These are phyloP conservation scores for Tuber indicum DNA, from an alignment of 495 filamentous ascomycete species.

Conservation along the genomic window DNA sequence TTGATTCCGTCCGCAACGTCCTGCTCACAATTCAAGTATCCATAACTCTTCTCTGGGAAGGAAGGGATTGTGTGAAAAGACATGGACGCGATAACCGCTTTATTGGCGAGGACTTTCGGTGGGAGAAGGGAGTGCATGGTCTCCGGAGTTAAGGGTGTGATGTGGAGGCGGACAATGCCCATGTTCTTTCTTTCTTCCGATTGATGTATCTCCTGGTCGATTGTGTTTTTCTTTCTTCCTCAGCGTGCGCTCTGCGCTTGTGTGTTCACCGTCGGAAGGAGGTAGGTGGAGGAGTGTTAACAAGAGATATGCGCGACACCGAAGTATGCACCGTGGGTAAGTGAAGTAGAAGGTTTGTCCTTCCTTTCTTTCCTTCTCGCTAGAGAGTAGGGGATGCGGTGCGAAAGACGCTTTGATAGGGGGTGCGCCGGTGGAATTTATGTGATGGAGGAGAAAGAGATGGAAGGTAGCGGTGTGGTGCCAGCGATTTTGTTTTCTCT, in stretches of 20 bases:
- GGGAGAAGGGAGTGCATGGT: constrained; percentile 64
- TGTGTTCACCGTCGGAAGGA: background rate
- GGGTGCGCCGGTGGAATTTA: background rate
- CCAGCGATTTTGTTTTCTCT: background rate
- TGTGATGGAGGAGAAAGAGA: background rate
- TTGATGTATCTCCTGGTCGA: background rate
- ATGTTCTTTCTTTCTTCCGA: background rate
- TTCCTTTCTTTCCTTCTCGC: background rate
- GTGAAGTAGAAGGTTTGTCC: background rate
- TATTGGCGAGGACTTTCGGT: constrained; percentile 57
- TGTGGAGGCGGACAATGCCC: constrained; percentile 59
- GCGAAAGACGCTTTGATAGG: background rate
- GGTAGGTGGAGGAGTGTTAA: background rate
- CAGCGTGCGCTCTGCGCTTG: background rate
- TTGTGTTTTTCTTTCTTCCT: background rate
- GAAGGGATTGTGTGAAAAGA: constrained; percentile 77
- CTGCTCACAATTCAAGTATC: constrained; percentile 72
- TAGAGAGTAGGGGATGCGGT: background rate
- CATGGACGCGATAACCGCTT: constrained; percentile 55
- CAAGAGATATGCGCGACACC: background rate
- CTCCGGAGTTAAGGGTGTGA: constrained; percentile 70
- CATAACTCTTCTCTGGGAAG: constrained; percentile 84
- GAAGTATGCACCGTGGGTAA: background rate
- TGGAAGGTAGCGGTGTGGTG: background rate
- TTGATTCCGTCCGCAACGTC: constrained; percentile 80